Evolutionary conservation across 495 filamentous ascomycete species (phyloP).

Genomic region (Collariella sp.): DNA sequence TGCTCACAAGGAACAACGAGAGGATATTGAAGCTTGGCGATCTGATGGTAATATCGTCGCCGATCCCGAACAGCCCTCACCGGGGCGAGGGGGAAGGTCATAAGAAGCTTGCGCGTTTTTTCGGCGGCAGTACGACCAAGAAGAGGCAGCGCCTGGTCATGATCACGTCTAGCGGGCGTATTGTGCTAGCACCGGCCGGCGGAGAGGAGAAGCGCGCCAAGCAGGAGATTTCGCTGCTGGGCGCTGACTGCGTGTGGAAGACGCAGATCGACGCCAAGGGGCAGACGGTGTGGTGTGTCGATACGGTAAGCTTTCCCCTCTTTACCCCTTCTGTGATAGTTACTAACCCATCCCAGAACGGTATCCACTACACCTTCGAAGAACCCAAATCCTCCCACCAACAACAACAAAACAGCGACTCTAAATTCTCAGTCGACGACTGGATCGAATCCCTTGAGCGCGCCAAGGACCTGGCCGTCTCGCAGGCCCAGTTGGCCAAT

Average conservation of each 20-base stretch:
- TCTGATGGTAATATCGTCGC: conserved; percentile 68
- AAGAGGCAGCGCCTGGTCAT: conserved; percentile 90
- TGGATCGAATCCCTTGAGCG: conserved; percentile 81
- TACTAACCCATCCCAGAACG: conserved; percentile 46
- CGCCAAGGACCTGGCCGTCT: conserved; percentile 69
- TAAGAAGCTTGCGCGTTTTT: conserved; percentile 88
- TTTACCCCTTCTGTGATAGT: background rate
- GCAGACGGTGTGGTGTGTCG: conserved; percentile 78
- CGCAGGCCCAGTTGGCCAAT: conserved; percentile 51
- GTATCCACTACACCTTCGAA: conserved; percentile 90
- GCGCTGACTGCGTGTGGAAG: conserved; percentile 63
- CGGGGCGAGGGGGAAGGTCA: conserved; percentile 45
- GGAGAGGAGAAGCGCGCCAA: conserved; percentile 96
- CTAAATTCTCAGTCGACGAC: conserved; percentile 58
- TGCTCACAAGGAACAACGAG: conserved; percentile 83
- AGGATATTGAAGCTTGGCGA: conserved; percentile 93
- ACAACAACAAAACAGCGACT: conserved; percentile 18
- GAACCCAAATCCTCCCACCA: conserved; percentile 31
- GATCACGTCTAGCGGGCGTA: conserved; percentile 82
- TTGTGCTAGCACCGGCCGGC: conserved; percentile 84
- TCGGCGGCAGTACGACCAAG: conserved; percentile 81
- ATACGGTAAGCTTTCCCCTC: conserved; percentile 62
- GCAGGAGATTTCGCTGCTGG: conserved; percentile 72
- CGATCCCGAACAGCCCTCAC: conserved; percentile 60
- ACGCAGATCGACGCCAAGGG: conserved; percentile 76